Conservation (phyloP, 306 rosid species). For the Psophocarpus tetragonolobus region DNA sequence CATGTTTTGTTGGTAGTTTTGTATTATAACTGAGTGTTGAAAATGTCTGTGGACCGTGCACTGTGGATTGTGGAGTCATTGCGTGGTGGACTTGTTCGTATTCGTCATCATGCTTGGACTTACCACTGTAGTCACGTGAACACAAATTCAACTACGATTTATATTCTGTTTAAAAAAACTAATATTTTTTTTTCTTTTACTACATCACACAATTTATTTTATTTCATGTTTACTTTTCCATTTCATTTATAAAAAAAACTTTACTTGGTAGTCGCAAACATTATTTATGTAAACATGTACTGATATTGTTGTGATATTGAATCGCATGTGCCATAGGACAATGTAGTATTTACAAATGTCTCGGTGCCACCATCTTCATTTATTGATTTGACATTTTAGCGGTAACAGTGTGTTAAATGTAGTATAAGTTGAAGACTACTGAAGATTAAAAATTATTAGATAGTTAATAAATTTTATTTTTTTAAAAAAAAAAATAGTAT, state of each 20-base stretch:
- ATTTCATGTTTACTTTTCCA: neutral
- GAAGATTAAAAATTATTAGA: neutral
- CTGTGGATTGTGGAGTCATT: constrained; percentile 17
- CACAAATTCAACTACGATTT: neutral
- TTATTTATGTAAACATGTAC: neutral
- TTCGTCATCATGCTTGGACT: constrained; percentile 24
- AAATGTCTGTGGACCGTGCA: neutral
- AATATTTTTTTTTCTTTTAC: neutral
- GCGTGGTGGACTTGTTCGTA: constrained; percentile 41
- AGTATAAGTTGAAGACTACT: neutral
- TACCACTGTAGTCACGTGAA: constrained; percentile 40
- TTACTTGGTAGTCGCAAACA: neutral
- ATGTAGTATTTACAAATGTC: neutral
- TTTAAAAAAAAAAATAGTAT: neutral
- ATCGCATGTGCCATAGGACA: neutral
- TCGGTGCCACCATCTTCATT: neutral
- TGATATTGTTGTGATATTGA: neutral
- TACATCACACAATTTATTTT: neutral
- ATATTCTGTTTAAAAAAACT: too few relatives aligned
- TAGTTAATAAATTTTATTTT: neutral
- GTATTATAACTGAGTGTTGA: neutral
- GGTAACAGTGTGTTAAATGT: neutral
- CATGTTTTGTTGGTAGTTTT: too few relatives aligned
- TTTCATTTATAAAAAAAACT: neutral
- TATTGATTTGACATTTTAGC: neutral